Evolutionary conservation across 805 yeast genomes (phyloP), one percentile per base, ranked within the genome.

Genomic region (Cyberlindnera meyerae): DNA sequence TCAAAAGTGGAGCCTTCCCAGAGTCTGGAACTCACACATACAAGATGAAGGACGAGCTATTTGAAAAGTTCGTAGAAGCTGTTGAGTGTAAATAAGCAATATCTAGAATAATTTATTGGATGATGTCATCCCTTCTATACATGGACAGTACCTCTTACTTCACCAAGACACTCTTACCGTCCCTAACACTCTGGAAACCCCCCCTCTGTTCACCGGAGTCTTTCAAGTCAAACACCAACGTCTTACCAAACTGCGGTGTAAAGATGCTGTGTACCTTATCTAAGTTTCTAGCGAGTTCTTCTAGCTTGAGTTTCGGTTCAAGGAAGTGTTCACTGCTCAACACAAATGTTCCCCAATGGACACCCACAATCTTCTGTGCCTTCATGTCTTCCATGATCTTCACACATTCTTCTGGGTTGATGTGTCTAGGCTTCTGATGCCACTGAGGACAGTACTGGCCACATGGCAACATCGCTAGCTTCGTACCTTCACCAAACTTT

Each of bases 331-430:
- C 97, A 31, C 88, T 82, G 57, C 95, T 83, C 48, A 90, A 62
- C 18, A 87, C 79, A 61, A 88, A 90, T 0, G 97, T 90, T 0
- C 97, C 97, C 95, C 96, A 90, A 60, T 90, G 97, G 22, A 90
- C 87, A 1, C 97, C 97, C 34, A 82, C 73, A 61, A 85, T 74
- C 43, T 71, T 73, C 39, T 69, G 58, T 2, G 85, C 77, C 6
- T 70, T 62, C 39, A 87, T 51, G 44, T 81, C 84, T 12, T 69
- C 53, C 71, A 79, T 78, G 4, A 88, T 79, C 42, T 75, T 65
- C 4, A 84, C 44, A 9, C 89, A 78, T 51, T 90, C 97, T 26
- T 62, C 68, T 0, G 97, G 97, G 33, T 79, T 77, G 33, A 81
- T 83, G 55, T 90, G 97, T 48, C 96, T 73, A 4, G 96, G 90